Conservation (phyloP, 805 yeast species). For the Starmerella sp. region DNA sequence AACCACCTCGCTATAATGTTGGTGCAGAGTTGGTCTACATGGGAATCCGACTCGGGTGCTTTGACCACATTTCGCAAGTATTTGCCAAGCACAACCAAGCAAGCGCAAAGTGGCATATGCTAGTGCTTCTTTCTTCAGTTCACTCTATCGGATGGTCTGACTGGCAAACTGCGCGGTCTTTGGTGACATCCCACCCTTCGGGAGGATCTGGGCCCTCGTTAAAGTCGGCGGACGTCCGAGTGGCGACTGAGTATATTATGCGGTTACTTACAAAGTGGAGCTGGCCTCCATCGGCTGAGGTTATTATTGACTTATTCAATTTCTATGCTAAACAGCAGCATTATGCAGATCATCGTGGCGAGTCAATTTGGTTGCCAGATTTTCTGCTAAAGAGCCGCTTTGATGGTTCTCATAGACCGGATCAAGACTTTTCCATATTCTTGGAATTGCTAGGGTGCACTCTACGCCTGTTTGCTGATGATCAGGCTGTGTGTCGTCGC, state of each 20-base stretch:
- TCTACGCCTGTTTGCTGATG: constrained; percentile 2
- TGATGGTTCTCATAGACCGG: constrained; percentile 14
- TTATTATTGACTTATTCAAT: constrained; percentile 14
- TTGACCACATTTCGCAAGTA: background rate
- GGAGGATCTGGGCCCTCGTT: background rate
- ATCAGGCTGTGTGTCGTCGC: constrained; percentile 2
- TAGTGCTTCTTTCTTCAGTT: constrained; percentile 5
- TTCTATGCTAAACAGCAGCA: constrained; percentile 18
- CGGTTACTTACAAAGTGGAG: constrained; percentile 15
- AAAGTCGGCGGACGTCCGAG: background rate
- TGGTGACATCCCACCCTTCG: background rate
- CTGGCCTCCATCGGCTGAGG: constrained; percentile 20
- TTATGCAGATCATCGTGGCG: constrained; percentile 21
- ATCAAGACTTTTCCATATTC: constrained; percentile 15
- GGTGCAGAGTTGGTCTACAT: constrained; percentile 12
- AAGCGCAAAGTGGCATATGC: constrained; percentile 11
- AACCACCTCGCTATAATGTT: background rate
- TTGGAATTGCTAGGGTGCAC: constrained; percentile 22
- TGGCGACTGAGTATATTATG: constrained; percentile 9
- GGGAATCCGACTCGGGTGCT: background rate
- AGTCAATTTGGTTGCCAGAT: constrained; percentile 18
- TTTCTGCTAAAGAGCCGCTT: constrained; percentile 15
- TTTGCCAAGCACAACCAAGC: background rate
- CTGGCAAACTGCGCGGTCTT: constrained; percentile 9
- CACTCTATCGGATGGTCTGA: background rate